Conservation (phyloP, 352 stramenopile species). For the Salisapilia sapeloensis region DNA sequence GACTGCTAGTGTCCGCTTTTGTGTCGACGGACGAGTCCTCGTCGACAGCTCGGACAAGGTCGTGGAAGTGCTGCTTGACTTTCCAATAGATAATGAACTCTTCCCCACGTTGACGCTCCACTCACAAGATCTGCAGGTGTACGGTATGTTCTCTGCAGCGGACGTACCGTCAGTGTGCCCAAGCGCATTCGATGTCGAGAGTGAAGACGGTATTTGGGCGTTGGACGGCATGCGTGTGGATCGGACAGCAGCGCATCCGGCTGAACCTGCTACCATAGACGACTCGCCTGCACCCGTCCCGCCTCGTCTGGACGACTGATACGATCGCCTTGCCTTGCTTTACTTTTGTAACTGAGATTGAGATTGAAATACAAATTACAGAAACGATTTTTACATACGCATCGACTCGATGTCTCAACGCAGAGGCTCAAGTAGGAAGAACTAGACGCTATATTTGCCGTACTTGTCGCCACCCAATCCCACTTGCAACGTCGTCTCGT, state of each 20-base stretch:
- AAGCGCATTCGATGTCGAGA: too few species aligned
- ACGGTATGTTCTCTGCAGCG: slow-evolving; percentile 57
- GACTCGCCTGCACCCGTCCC: too few species aligned
- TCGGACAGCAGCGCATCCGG: too few species aligned
- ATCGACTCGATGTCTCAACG: neutral
- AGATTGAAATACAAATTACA: too few species aligned
- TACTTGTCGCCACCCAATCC: slow-evolving; percentile 73
- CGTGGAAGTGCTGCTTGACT: slow-evolving; percentile 36
- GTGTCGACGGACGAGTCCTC: slow-evolving; percentile 43
- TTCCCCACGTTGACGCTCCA: slow-evolving; percentile 75
- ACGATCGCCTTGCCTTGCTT: too few species aligned
- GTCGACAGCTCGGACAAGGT: slow-evolving; percentile 29
- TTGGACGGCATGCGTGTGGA: too few species aligned
- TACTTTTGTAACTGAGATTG: too few species aligned
- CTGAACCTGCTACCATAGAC: too few species aligned
- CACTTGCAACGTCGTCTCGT: slow-evolving; percentile 81
- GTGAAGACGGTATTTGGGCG: too few species aligned
- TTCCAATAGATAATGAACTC: slow-evolving; percentile 45
- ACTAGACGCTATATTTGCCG: slow-evolving; percentile 79
- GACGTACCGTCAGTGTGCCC: too few species aligned
- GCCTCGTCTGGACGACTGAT: too few species aligned
- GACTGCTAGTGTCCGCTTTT: slow-evolving; percentile 44
- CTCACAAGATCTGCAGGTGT: slow-evolving; percentile 60
- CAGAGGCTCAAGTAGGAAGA: neutral
- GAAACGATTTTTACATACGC: too few species aligned